Conservation (phyloP, 225 moss, liverwort and hornwort species). For the Physcomitrium patens region DNA sequence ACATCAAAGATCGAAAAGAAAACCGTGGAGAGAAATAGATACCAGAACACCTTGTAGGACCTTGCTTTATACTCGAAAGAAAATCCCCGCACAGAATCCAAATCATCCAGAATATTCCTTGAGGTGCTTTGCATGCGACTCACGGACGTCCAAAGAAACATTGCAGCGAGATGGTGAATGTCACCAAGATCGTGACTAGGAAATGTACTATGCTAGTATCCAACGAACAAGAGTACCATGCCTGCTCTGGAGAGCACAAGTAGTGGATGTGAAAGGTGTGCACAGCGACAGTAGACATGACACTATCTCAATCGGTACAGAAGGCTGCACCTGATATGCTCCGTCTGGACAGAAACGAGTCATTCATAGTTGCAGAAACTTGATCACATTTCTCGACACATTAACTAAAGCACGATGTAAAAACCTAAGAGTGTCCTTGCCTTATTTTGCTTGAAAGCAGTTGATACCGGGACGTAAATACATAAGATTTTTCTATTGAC, state of each 20-base stretch:
- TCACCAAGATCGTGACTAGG: not conserved
- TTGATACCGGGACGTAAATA: not conserved
- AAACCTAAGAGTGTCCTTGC: conserved; percentile 9
- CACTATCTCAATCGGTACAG: not conserved
- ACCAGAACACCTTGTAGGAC: conserved; percentile 27
- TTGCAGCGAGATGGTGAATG: not conserved
- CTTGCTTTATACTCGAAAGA: conserved; percentile 16
- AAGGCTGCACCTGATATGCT: not conserved
- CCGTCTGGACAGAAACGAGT: not conserved
- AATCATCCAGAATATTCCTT: not conserved
- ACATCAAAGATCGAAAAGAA: conserved; percentile 3
- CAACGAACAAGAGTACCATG: not conserved
- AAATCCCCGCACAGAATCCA: conserved; percentile 15
- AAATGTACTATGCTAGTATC: too few relatives aligned
- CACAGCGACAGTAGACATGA: not conserved
- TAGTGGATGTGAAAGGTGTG: conserved; percentile 5
- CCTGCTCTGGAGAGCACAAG: conserved; percentile 2
- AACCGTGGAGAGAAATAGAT: conserved; percentile 7
- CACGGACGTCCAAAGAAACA: not conserved
- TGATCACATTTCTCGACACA: conserved; percentile 9
- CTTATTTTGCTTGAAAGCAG: not conserved
- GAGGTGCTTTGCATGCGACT: not conserved
- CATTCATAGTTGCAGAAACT: not conserved
- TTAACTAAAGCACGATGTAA: not conserved
- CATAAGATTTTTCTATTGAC: not conserved